Evolutionary conservation across 495 filamentous ascomycete species (phyloP).

Genomic region (Neurospora terricola): DNA sequence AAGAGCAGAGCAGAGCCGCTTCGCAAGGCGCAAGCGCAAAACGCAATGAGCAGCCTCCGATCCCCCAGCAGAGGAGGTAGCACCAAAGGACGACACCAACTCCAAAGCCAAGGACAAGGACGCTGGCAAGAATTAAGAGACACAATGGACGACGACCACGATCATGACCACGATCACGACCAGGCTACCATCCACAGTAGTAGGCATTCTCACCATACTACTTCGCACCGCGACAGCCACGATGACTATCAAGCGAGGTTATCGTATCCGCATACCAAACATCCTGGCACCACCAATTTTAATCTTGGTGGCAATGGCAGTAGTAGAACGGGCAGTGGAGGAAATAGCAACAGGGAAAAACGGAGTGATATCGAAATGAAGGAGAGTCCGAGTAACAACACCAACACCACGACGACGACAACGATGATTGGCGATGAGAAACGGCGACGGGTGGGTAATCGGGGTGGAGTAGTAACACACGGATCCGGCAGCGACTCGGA

Average conservation of each 20-base stretch:
- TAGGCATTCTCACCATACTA: neutral
- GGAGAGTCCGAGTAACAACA: neutral
- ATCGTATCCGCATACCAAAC: neutral
- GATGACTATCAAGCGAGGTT: neutral
- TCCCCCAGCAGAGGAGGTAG: neutral
- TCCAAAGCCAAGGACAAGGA: neutral
- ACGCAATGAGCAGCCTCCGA: neutral
- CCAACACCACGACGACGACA: neutral
- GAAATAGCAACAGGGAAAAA: neutral
- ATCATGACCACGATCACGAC: neutral
- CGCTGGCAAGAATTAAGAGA: neutral
- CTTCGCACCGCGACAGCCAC: neutral
- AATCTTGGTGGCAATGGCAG: neutral
- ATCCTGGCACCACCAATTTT: neutral
- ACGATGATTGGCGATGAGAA: neutral
- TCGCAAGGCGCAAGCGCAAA: neutral
- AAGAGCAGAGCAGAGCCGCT: neutral
- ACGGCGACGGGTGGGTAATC: neutral
- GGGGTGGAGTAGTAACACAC: neutral
- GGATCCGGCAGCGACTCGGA: neutral
- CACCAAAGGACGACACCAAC: neutral
- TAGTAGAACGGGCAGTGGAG: neutral
- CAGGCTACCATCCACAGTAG: neutral
- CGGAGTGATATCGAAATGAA: neutral
- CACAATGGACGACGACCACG: neutral